Evolutionary conservation across 257 asterid genomes (phyloP), one percentile per base, ranked within the genome.

Genomic region (Gentiana straminea): DNA sequence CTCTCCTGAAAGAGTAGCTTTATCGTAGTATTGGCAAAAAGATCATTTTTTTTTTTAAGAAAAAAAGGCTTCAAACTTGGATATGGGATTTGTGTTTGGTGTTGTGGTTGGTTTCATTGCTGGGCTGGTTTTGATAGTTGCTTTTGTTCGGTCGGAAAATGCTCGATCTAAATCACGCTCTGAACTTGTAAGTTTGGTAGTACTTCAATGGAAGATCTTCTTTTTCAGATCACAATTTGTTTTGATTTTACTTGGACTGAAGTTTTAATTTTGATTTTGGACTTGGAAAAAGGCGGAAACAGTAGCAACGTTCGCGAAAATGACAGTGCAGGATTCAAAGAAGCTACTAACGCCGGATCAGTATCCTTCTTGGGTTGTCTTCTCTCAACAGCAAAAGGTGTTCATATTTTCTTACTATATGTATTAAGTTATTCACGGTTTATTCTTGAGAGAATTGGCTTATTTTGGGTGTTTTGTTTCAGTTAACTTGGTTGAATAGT

Each of bases 291-390:
- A 92, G 99, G 97, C 97, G 32, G 58, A 80, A 50, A 80, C 91
- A 3, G 52, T 92, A 53, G 94, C 94, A 70, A 81, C 99, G 61
- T 80, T 85, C 77, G 95, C 95, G 50, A 81, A 81, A 64, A 88
- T 92, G 99, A 85, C 97, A 45, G 94, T 88, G 70, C 91, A 76
- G 43, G 99, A 92, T 88, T 88, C 95, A 53, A 83, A 94, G 66
- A 85, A 85, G 81, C 61, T 92, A 60, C 78, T 92, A 48, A 59
- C 89, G 48, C 94, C 94, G 68, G 94, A 88, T 68, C 79, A 70
- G 62, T 85, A 88, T 68, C 99, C 97, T 43, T 70, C 99, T 48
- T 92, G 99, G 99, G 78, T 88, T 32, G 95, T 88, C 71, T 92
- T 92, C 68, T 85, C 99, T 44, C 93, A 79, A 75, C 90, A 81